Evolutionary conservation across 768 basidiomycete species (phyloP), one percentile per base, ranked within the genome.

Genomic region (Kwoniella europaea): DNA sequence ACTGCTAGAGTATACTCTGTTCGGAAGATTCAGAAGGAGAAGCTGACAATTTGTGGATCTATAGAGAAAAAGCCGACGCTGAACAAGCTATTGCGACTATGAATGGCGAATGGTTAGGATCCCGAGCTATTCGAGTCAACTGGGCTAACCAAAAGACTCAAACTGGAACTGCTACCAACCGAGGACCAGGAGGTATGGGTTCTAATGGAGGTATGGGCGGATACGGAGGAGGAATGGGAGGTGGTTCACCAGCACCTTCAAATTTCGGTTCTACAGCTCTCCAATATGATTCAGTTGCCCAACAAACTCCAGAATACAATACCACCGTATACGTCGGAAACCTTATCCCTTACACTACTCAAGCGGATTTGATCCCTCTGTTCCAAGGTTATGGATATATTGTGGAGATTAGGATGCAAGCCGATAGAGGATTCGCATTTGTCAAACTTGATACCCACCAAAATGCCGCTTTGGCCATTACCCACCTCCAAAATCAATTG

Each of bases 101-200:
- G 97, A 99, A 99, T 82, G 97, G 97, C 68, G 96, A 99, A 87
- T 99, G 94, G 94, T 88, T 99, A 46, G 97, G 97, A 60, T 94
- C 94, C 41, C 90, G 97, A 71, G 97, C 97, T 72, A 99, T 99
- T 80, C 91, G 97, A 76, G 96, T 98, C 84, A 99, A 99, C 86
- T 99, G 96, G 96, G 97, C 97, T 65, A 98, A 98, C 86, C 96
- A 98, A 86, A 98, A 98, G 87, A 98, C 95, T 18, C 94, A 96
- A 84, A 84, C 84, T 20, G 83, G 83, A 44, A 92, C 90, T 67
- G 83, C 79, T 1, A 76, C 82, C 18, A 75, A 71, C 50, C 75
- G 77, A 12, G 71, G 13, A 41, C 69, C 65, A 42, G 76, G 77
- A 27, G 75, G 69, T 6, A 69, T 62, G 62, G 73, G 70, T 24